Evolutionary conservation across 176 grass and related monocot genomes (phyloP).

Genomic region (Leersia perrieri): DNA sequence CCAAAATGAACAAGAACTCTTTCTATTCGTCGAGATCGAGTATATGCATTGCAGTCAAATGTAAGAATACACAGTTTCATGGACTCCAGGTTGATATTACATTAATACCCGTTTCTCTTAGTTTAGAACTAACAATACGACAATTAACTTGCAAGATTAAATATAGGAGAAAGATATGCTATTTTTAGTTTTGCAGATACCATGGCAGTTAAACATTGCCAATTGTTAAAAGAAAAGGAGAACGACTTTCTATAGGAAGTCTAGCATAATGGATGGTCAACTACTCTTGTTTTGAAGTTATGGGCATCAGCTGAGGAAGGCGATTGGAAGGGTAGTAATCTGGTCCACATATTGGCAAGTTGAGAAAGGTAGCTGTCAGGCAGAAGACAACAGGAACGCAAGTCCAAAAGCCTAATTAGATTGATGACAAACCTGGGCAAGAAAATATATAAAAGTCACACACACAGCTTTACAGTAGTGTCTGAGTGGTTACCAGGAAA

Average conservation of each 20-base stretch:
- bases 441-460: slow-evolving; percentile 3
- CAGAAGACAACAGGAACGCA: neutral
- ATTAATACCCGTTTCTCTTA: neutral
- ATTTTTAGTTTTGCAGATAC: neutral
- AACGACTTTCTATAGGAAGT: neutral
- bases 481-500: slow-evolving; percentile 25
- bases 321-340: slow-evolving; percentile 7
- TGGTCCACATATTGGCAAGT: slow-evolving; percentile 19
- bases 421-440: neutral
- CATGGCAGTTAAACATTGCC: neutral
- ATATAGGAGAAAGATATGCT: neutral
- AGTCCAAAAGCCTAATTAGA: neutral
- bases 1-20: neutral
- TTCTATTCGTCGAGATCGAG: neutral
- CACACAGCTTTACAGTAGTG: neutral
- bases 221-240: neutral
- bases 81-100: neutral
- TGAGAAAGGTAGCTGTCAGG: neutral
- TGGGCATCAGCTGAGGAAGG: slow-evolving; percentile 20
- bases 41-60: neutral
- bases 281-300: neutral
- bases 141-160: neutral
- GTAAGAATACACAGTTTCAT: neutral
- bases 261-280: slow-evolving; percentile 2
- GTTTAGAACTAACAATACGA: neutral